phyloP scores from a whole-genome alignment of 768 basidiomycete genomes.

The Cubamyces sp. region DNA sequence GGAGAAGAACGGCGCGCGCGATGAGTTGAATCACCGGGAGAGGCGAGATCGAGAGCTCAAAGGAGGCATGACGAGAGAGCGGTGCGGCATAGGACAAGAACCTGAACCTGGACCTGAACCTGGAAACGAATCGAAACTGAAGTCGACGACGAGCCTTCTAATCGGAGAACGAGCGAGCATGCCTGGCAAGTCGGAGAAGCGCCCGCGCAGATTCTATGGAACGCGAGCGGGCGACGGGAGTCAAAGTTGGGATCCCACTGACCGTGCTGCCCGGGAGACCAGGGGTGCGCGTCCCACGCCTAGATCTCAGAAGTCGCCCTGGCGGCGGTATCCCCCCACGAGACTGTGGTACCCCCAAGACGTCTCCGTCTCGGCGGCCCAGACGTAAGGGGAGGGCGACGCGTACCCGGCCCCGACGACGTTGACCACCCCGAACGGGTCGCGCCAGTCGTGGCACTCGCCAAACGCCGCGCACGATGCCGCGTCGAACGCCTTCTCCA shows the following conservation, averaged over 20 bases:
- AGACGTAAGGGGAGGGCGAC: slow-evolving; percentile 5
- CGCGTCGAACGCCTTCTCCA: slow-evolving; percentile 34
- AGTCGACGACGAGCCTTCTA: too few species aligned
- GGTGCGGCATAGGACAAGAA: slow-evolving; percentile 4
- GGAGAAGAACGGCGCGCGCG: not conserved
- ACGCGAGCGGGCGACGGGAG: slow-evolving; percentile 1
- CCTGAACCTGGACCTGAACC: not conserved
- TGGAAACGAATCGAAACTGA: not conserved
- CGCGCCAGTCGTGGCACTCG: slow-evolving; percentile 18
- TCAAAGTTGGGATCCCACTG: slow-evolving; percentile 1
- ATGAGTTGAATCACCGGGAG: slow-evolving; percentile 24
- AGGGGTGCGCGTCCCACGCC: not conserved
- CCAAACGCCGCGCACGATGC: slow-evolving; percentile 26
- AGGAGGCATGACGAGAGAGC: not conserved
- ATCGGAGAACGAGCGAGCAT: not conserved
- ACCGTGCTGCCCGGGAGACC: slow-evolving; percentile 6
- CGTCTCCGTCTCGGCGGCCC: slow-evolving; percentile 1
- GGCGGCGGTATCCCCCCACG: slow-evolving; percentile 26
- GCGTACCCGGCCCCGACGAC: slow-evolving; percentile 5
- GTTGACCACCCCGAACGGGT: slow-evolving; percentile 3
- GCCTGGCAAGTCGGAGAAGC: slow-evolving; percentile 9
- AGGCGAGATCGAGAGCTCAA: not conserved
- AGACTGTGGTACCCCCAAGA: slow-evolving; percentile 11
- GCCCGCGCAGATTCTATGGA: slow-evolving; percentile 15
- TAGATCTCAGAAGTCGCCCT: slow-evolving; percentile 26